Percentiles rank a stretch among this genome's conserved stretches.
These are phyloP conservation scores for Boletus sensibilis DNA, from an alignment of 768 basidiomycete genomes.

Conservation along the genomic window DNA sequence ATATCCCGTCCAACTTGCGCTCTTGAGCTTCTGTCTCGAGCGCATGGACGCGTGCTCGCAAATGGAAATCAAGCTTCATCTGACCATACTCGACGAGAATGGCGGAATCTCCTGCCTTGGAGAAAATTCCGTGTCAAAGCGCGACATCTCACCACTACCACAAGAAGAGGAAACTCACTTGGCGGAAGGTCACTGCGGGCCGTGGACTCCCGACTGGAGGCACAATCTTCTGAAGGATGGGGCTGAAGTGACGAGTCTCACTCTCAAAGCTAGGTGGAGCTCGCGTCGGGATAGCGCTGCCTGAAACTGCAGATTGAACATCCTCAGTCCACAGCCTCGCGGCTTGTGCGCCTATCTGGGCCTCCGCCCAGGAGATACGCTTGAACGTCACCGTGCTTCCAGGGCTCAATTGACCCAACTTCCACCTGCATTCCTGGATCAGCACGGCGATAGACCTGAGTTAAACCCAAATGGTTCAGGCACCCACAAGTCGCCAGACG, in stretches of 20 bases:
- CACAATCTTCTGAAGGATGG: conserved; percentile 14
- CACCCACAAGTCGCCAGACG: conserved; percentile 49
- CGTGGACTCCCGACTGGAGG: conserved; percentile 11
- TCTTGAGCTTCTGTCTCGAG: conserved; percentile 43
- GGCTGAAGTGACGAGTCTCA: not conserved
- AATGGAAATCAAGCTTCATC: conserved; percentile 49
- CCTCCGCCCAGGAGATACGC: conserved; percentile 44
- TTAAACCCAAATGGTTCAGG: not conserved
- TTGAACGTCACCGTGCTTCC: conserved; percentile 55
- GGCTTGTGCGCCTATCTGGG: conserved; percentile 29
- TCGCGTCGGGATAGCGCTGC: not conserved
- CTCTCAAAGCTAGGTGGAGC: not conserved
- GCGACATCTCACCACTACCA: not conserved
- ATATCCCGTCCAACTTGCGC: conserved; percentile 36
- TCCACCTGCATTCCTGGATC: conserved; percentile 49
- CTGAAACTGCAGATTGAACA: conserved; percentile 12
- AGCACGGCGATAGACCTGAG: not conserved
- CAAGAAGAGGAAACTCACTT: conserved; percentile 37
- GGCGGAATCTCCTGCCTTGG: conserved; percentile 60
- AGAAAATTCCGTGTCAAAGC: not conserved
- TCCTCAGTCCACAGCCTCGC: conserved; percentile 34
- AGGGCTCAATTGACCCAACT: conserved; percentile 61
- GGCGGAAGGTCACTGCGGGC: conserved; percentile 48
- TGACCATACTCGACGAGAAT: conserved; percentile 64
- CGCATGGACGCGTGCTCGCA: conserved; percentile 59